Evolutionary conservation across 2,329 filamentous ascomycete species (phyloP).

Genomic region (Colletotrichum sp.): DNA sequence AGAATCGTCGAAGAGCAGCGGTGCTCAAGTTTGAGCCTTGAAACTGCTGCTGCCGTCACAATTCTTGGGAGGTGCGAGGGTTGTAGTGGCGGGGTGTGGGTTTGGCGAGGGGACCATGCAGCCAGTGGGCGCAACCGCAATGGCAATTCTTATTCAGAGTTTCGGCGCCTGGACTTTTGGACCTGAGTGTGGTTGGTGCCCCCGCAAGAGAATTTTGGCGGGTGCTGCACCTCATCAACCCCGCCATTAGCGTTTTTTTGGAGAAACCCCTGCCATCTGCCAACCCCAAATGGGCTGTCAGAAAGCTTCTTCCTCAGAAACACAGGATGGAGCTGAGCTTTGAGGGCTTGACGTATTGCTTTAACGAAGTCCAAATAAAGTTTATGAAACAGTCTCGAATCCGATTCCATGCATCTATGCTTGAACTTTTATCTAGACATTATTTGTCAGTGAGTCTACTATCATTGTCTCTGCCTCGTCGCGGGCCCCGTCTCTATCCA

Average conservation of each 20-base stretch:
- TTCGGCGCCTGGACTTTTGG: slow-evolving; percentile 1
- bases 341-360: background rate
- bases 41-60: background rate
- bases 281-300: background rate
- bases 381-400: background rate
- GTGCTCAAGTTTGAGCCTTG: slow-evolving; percentile 3
- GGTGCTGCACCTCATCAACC: slow-evolving; percentile 14
- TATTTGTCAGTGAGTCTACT: background rate
- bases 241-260: slow-evolving; percentile 18
- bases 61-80: background rate
- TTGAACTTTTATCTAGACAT: background rate
- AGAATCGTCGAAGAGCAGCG: background rate
- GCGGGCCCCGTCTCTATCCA: background rate
- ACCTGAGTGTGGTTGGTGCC: slow-evolving; percentile 2
- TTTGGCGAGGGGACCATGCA: background rate
- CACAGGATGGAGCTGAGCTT: background rate
- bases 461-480: background rate
- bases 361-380: background rate
- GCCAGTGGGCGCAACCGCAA: slow-evolving; percentile 11
- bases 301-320: background rate
- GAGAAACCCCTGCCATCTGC: background rate
- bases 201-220: slow-evolving; percentile 16
- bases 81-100: slow-evolving; percentile 7
- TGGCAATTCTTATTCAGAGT: slow-evolving; percentile 13
- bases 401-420: background rate